Conservation (phyloP, 1,284 basidiomycete species). For the Jaminaea rosea region DNA sequence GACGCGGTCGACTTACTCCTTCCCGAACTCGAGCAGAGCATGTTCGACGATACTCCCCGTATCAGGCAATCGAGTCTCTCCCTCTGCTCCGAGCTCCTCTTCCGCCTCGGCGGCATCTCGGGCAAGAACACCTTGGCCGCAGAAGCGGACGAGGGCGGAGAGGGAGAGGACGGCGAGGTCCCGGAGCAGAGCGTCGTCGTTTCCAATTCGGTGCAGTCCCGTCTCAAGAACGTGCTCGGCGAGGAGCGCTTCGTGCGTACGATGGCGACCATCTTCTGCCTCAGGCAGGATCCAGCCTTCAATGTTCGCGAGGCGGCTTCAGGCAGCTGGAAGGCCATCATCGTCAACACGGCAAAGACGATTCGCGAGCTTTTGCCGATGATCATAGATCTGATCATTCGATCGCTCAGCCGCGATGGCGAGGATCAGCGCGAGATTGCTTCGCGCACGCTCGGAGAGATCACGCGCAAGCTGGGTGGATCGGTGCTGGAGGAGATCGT, state of each 20-base stretch:
- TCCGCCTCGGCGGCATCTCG: slow-evolving; percentile 96
- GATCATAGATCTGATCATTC: slow-evolving; percentile 55
- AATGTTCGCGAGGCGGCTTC: slow-evolving; percentile 83
- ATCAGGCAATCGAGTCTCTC: slow-evolving; percentile 86
- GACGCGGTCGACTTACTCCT: slow-evolving; percentile 88
- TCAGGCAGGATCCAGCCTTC: slow-evolving; percentile 85
- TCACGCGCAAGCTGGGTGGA: slow-evolving; percentile 94
- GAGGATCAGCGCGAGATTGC: slow-evolving; percentile 80
- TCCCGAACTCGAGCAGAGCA: slow-evolving; percentile 86
- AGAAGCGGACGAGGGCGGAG: slow-evolving; percentile 49
- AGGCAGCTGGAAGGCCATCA: slow-evolving; percentile 96
- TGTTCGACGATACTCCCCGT: slow-evolving; percentile 90
- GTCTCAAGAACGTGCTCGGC: slow-evolving; percentile 79
- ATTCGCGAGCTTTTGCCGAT: slow-evolving; percentile 90
- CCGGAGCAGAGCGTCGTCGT: slow-evolving; percentile 63
- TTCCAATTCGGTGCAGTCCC: slow-evolving; percentile 57
- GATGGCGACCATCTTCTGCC: slow-evolving; percentile 79
- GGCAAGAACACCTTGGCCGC: slow-evolving; percentile 66
- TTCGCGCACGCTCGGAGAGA: slow-evolving; percentile 53
- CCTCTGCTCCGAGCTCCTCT: slow-evolving; percentile 86
- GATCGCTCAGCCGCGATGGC: slow-evolving; percentile 64
- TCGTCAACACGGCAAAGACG: slow-evolving; percentile 60
- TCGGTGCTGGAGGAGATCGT: slow-evolving; percentile 78
- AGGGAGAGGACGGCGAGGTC: slow-evolving; percentile 12
- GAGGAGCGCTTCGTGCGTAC: slow-evolving; percentile 81